Conservation (phyloP, 495 filamentous ascomycete species). For the Penicillium waksmanii region DNA sequence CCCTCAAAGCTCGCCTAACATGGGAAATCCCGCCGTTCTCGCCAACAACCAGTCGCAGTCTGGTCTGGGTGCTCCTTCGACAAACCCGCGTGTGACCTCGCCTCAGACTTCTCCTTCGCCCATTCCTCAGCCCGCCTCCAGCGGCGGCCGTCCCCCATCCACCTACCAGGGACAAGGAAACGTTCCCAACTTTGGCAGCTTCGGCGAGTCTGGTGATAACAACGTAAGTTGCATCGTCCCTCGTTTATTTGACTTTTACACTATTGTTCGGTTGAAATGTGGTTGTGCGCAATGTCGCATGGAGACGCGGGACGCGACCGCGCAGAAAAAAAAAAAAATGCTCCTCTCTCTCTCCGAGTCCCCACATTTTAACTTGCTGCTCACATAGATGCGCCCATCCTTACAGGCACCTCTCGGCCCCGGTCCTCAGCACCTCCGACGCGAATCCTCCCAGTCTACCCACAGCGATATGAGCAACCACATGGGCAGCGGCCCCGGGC, state of each 20-base stretch:
- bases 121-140: conserved; percentile 83
- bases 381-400: conserved; percentile 61
- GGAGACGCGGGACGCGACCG: conserved; percentile 19
- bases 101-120: conserved; percentile 83
- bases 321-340: conserved; percentile 9
- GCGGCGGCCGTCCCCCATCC: conserved; percentile 78
- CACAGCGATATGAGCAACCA: conserved; percentile 75
- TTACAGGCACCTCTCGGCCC: conserved; percentile 63
- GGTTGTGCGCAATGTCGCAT: conserved; percentile 8
- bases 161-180: conserved; percentile 65
- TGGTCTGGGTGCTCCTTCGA: conserved; percentile 64
- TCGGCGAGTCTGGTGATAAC: conserved; percentile 64
- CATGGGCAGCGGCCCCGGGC: conserved; percentile 53
- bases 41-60: conserved; percentile 51
- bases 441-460: conserved; percentile 79
- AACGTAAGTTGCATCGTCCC: conserved; percentile 60
- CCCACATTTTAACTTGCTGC: conserved; percentile 20
- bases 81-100: conserved; percentile 67
- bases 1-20: conserved; percentile 67
- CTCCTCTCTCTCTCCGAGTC: not conserved
- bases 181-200: conserved; percentile 78
- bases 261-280: not conserved
- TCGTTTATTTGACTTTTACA: conserved; percentile 20
- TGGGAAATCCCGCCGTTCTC: conserved; percentile 50
- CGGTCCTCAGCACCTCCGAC: conserved; percentile 73